Base-by-base conservation (phyloP, 805 yeast genomes). In the Lipomyces yamanashiensis region DNA sequence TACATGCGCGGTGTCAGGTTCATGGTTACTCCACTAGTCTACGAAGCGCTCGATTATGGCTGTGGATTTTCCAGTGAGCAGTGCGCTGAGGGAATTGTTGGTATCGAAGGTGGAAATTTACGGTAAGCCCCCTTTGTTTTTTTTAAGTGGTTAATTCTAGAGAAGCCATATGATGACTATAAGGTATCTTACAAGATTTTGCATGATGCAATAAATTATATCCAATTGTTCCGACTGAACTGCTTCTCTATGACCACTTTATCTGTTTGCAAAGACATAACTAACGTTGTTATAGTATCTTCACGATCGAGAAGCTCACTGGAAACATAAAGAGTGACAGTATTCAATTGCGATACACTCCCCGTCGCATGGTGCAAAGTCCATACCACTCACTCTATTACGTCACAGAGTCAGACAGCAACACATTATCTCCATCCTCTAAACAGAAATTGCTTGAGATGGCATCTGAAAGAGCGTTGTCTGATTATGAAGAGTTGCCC, bases 51-150 rank as follows among this genome's bases (percentile, higher is more conserved):
- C 9, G 74, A 74, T 9, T 74, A 75, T 41, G 88, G 87, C 0
- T 76, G 84, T 9, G 76, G 85, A 0, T 86, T 90, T 71, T 77
- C 77, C 21, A 85, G 90, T 50, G 89, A 84, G 63, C 95, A 89
- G 64, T 78, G 83, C 60, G 77, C 78, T 0, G 79, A 80, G 55
- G 93, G 93, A 1, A 76, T 87, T 2, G 85, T 90, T 34, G 92
- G 89, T 0, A 78, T 89, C 17, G 77, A 78, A 44, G 84, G 81
- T 1, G 79, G 78, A 49, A 80, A 77, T 21, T 75, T 90, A 62
- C 75, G 81, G 70, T 68, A 49, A 19, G 70, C 13, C 21, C 10
- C 15, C 50, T 45, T 23, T n/a, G 28, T 6, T 37, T 34, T 19
- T 48, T 41, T 28, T 53, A 28, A 60, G 75, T 17, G 73, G 67